These are phyloP conservation scores for Candida wancherniae DNA, from an alignment of 805 yeast species.

Conservation along the genomic window DNA sequence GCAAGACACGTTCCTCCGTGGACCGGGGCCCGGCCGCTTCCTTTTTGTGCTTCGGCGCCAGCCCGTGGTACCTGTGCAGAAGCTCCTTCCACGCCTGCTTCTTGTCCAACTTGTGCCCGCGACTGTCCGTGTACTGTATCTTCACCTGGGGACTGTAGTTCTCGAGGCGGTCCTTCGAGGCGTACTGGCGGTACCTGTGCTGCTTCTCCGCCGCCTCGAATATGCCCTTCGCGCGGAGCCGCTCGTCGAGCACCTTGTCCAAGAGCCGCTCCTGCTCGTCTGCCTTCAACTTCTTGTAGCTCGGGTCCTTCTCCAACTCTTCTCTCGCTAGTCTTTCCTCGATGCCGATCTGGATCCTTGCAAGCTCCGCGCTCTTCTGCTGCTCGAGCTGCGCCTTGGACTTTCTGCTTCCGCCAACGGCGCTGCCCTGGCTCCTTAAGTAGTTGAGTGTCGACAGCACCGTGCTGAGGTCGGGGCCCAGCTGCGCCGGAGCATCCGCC, in stretches of 20 bases:
- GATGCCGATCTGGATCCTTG: slow-evolving; percentile 25
- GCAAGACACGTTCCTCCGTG: slow-evolving; percentile 4
- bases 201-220: slow-evolving; percentile 10
- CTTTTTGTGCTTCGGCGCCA: slow-evolving; percentile 19
- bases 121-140: slow-evolving; percentile 58
- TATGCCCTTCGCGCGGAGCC: slow-evolving; percentile 25
- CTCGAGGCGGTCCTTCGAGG: slow-evolving; percentile 13
- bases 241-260: slow-evolving; percentile 26
- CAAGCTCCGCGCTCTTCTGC: slow-evolving; percentile 26
- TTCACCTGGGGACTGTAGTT: slow-evolving; percentile 46
- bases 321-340: slow-evolving; percentile 32
- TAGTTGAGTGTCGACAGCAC: slow-evolving; percentile 16
- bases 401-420: slow-evolving; percentile 3
- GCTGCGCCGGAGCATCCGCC: too few species aligned
- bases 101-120: slow-evolving; percentile 53
- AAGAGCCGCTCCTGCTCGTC: slow-evolving; percentile 25
- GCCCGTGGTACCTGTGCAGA: slow-evolving; percentile 77
- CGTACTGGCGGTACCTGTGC: slow-evolving; percentile 9
- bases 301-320: slow-evolving; percentile 23
- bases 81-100: slow-evolving; percentile 75
- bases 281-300: slow-evolving; percentile 22
- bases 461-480: slow-evolving; percentile 6
- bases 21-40: slow-evolving; percentile 1
- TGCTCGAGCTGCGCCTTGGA: slow-evolving; percentile 18
- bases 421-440: slow-evolving; percentile 4